A percentile compares a stretch with the other conserved stretches of the same genome.
Conservation (phyloP, 1,284 basidiomycete genomes). For the Sanguinoderma infundibulare region DNA sequence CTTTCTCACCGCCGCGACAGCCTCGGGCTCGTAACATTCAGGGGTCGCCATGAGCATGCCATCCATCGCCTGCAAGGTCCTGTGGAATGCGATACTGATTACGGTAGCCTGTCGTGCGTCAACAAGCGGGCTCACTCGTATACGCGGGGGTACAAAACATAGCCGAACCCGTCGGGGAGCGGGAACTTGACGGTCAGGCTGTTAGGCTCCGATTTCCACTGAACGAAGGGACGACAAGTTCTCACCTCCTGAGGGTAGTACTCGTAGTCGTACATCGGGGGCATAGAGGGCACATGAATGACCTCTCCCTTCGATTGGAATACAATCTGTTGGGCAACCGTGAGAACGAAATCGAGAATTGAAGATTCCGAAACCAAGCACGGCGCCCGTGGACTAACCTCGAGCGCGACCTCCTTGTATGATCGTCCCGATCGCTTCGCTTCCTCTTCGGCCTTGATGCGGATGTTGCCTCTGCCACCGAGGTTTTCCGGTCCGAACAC, state of each 20-base stretch:
- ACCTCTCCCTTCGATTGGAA: conserved; percentile 10
- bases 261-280: conserved; percentile 31
- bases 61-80: conserved; percentile 8
- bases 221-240: neutral
- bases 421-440: conserved; percentile 8
- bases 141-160: conserved; percentile 5
- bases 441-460: conserved; percentile 16
- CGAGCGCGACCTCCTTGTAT: conserved; percentile 15
- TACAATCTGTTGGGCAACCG: conserved; percentile 19
- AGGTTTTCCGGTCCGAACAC: conserved; percentile 17
- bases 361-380: too few species aligned
- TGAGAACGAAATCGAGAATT: neutral
- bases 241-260: conserved; percentile 26
- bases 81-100: neutral
- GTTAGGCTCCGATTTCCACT: conserved; percentile 7
- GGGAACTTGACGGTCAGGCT: neutral
- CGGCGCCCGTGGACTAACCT: conserved; percentile 5
- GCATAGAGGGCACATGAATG: conserved; percentile 22
- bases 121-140: conserved; percentile 12
- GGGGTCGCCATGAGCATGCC: too few species aligned
- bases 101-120: neutral
- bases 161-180: neutral
- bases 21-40: conserved; percentile 23
- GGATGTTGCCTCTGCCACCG: conserved; percentile 24
- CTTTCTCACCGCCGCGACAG: conserved; percentile 12